Evolutionary conservation across 768 basidiomycete species (phyloP).

Genomic region (Amanita subjunquillea): DNA sequence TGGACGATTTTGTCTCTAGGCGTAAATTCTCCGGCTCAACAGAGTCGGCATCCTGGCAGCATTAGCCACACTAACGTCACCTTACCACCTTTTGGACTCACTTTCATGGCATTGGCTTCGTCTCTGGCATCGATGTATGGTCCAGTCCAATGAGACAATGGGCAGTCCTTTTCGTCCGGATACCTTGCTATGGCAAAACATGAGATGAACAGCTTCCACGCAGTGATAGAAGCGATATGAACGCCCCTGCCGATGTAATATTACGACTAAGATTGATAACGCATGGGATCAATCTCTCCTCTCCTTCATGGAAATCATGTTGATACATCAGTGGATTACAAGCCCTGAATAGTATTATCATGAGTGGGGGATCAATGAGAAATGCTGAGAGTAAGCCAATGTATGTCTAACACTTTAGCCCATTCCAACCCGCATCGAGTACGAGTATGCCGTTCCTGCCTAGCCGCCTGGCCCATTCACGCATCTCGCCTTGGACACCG

Average conservation of each 20-base stretch:
- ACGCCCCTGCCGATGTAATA: too few species aligned
- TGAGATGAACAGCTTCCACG: too few species aligned
- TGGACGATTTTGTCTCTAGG: slow-evolving; percentile 1
- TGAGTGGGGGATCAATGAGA: background rate
- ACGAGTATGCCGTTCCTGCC: slow-evolving; percentile 46
- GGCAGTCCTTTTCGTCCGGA: slow-evolving; percentile 34
- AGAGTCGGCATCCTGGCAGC: slow-evolving; percentile 1
- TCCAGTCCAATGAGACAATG: slow-evolving; percentile 28
- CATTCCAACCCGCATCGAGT: slow-evolving; percentile 67
- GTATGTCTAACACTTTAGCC: background rate
- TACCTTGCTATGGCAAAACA: slow-evolving; percentile 27
- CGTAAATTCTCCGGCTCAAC: background rate
- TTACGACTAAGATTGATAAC: too few species aligned
- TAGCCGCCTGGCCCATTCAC: slow-evolving; percentile 59
- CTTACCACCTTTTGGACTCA: slow-evolving; percentile 40
- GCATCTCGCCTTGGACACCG: slow-evolving; percentile 76
- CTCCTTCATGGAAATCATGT: too few species aligned
- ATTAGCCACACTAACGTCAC: background rate
- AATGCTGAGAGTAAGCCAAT: too few species aligned
- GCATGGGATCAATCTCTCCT: background rate
- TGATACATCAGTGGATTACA: too few species aligned
- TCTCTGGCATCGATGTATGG: slow-evolving; percentile 26
- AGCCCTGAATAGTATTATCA: background rate
- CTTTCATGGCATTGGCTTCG: slow-evolving; percentile 35
- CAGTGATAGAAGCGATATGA: too few species aligned